These are phyloP conservation scores for Gamarada debralockiae DNA, from an alignment of 495 filamentous ascomycete genomes.

Conservation along the genomic window DNA sequence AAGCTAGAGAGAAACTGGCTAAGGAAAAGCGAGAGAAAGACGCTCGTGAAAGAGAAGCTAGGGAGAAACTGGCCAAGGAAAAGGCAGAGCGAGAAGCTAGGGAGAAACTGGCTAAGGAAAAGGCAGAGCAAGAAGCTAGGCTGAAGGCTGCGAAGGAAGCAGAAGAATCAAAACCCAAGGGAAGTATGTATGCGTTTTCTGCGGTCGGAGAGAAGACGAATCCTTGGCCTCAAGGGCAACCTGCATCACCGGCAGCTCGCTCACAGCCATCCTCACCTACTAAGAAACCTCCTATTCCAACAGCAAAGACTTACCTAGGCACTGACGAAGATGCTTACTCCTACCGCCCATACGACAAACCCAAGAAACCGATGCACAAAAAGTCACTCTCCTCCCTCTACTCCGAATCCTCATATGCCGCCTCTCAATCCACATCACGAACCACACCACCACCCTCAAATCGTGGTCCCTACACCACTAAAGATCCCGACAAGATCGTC, in stretches of 20 bases:
- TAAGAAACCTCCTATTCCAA: slow-evolving; percentile 41
- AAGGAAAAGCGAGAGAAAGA: slow-evolving; percentile 34
- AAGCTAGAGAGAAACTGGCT: slow-evolving; percentile 26
- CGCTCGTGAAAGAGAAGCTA: slow-evolving; percentile 28
- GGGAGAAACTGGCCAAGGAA: slow-evolving; percentile 30
- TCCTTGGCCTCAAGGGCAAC: slow-evolving; percentile 51
- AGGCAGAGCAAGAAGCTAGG: slow-evolving; percentile 26
- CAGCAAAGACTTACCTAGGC: slow-evolving; percentile 56
- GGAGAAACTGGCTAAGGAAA: slow-evolving; percentile 22
- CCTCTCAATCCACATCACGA: slow-evolving; percentile 76
- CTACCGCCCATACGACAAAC: slow-evolving; percentile 78
- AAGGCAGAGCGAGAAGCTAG: slow-evolving; percentile 33
- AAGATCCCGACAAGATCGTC: slow-evolving; percentile 91
- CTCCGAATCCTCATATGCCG: slow-evolving; percentile 81
- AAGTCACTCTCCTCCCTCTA: slow-evolving; percentile 62
- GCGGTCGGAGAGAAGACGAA: slow-evolving; percentile 53
- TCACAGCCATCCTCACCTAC: slow-evolving; percentile 28
- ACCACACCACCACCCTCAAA: slow-evolving; percentile 80
- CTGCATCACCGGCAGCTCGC: slow-evolving; percentile 22
- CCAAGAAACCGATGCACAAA: slow-evolving; percentile 45
- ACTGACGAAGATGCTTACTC: slow-evolving; percentile 68
- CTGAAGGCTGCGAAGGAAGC: slow-evolving; percentile 25
- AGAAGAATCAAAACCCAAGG: slow-evolving; percentile 23
- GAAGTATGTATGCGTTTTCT: slow-evolving; percentile 45
- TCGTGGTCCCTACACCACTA: slow-evolving; percentile 72